Conservation (phyloP, 805 yeast genomes). For the Sugiyamaella valdiviana region DNA sequence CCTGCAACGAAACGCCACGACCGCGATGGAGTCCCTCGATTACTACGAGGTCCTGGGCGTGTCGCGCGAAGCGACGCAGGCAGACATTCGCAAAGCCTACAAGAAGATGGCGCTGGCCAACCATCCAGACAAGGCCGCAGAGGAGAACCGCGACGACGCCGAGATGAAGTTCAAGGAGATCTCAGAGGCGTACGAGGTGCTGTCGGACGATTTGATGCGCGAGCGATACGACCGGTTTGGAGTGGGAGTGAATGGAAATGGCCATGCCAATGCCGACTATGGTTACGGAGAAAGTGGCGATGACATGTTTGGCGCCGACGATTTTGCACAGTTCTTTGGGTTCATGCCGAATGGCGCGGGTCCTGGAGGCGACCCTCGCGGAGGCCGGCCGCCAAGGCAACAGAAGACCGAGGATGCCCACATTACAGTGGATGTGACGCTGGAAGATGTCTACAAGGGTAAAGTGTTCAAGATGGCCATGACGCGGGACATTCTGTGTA, state of each 20-base stretch:
- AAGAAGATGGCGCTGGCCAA: slow-evolving; percentile 71
- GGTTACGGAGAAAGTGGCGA: slow-evolving; percentile 33
- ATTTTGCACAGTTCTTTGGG: slow-evolving; percentile 64
- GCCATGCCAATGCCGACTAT: slow-evolving; percentile 22
- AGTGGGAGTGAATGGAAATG: slow-evolving; percentile 20
- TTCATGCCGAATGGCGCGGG: slow-evolving; percentile 9
- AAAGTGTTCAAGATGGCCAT: slow-evolving; percentile 68
- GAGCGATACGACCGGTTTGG: slow-evolving; percentile 34
- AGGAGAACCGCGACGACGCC: slow-evolving; percentile 59
- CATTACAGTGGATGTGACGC: slow-evolving; percentile 55
- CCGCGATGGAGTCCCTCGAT: slow-evolving; percentile 18
- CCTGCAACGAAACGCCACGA: neutral
- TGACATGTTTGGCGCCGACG: slow-evolving; percentile 57
- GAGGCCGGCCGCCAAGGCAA: slow-evolving; percentile 17
- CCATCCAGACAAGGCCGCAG: slow-evolving; percentile 86
- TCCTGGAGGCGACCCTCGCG: slow-evolving; percentile 17
- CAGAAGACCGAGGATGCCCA: slow-evolving; percentile 56
- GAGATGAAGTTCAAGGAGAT: slow-evolving; percentile 79
- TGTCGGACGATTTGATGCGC: slow-evolving; percentile 52
- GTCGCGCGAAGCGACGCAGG: slow-evolving; percentile 52
- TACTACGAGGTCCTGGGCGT: slow-evolving; percentile 68
- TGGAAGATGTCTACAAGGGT: slow-evolving; percentile 76
- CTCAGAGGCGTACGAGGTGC: slow-evolving; percentile 76
- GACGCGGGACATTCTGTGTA: slow-evolving; percentile 67
- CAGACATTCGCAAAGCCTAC: slow-evolving; percentile 79